Evolutionary conservation across 257 asterid genomes (phyloP).

Genomic region (Phtheirospermum japonicum): DNA sequence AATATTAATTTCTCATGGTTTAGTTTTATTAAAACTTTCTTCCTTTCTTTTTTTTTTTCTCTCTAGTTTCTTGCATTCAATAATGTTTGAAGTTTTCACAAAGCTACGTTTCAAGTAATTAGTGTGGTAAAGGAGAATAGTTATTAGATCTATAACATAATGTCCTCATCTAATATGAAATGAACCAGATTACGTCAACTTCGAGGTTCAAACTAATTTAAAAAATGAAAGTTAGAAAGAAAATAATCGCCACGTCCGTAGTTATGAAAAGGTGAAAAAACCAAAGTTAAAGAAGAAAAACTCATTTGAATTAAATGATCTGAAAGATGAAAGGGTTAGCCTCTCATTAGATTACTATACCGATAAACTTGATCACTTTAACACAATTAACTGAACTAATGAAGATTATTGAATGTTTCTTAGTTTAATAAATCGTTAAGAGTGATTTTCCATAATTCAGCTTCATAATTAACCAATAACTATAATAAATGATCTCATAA

Average conservation of each 20-base stretch:
- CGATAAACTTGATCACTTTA: not conserved
- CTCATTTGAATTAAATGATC: too few species aligned
- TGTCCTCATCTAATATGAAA: not conserved
- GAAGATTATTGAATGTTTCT: constrained; percentile 25
- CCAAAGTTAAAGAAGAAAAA: too few species aligned
- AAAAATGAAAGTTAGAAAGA: not conserved
- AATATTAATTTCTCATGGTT: too few species aligned
- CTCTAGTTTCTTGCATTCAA: constrained; percentile 1
- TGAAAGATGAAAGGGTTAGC: too few species aligned
- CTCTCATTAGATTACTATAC: too few species aligned
- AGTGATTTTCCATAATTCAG: constrained; percentile 22
- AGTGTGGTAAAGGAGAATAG: not conserved
- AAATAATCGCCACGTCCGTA: too few species aligned
- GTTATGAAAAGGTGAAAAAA: too few species aligned
- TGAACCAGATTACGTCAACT: constrained; percentile 18
- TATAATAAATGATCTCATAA: constrained; percentile 27
- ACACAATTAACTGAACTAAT: constrained; percentile 30
- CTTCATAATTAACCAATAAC: constrained; percentile 26
- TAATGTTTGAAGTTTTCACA: constrained; percentile 9
- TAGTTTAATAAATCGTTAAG: constrained; percentile 14
- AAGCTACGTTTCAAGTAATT: not conserved
- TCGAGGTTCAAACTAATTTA: constrained; percentile 10
- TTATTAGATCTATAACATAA: constrained; percentile 5
- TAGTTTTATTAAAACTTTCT: too few species aligned
- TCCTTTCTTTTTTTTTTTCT: too few species aligned